Evolutionary conservation across 108 stramenopile genomes (phyloP), one percentile per base, ranked within the genome.

Genomic region (Halocafeteria seosinensis): DNA sequence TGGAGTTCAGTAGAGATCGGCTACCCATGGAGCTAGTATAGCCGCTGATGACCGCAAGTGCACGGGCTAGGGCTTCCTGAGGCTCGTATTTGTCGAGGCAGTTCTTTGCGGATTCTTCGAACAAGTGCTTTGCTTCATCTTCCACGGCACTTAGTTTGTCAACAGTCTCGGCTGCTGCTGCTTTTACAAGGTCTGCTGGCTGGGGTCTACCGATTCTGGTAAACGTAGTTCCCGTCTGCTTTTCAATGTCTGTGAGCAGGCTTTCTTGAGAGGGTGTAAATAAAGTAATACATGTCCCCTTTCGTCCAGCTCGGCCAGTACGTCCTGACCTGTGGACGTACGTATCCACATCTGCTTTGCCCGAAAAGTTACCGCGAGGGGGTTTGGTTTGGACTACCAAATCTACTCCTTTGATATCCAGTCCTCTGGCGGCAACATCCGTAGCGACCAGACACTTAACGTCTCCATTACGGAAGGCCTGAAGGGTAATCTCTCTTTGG

Each of bases 391-490:
- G 89, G 52, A 95, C 78, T 29, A 98, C 93, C 59, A 95, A 81
- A 64, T 95, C 93, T 28, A 95, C 94, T 58, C 90, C 87, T 38
- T 86, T 76, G 69, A 99, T 93, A 75, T 99, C 95, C 68, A 96
- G 91, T 27, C 98, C 98, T 34, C 98, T 80, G 24, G 98, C 98
- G 29, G 98, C 98, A 21, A 99, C 98, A 74, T 99, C 98, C 0
- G 98, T 99, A 0, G 98, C 98, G 17, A 99, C 92, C 60, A 99
- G 78, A 12, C 95, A 94, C 67, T 90, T 84, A 74, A 99, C 88
- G 0, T 84, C 73, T 34, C 92, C 90, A 2, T 85, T 79, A 30
- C 91, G 81, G 80, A 99, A 99, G 21, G 87, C 90, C 47, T 83
- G 73, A 37, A 99, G 81, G 31, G 93, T 96, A 25, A 87, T 77